phyloP scores from a whole-genome alignment of 164 flowering plant species.

The Umbilicus rupestris region DNA sequence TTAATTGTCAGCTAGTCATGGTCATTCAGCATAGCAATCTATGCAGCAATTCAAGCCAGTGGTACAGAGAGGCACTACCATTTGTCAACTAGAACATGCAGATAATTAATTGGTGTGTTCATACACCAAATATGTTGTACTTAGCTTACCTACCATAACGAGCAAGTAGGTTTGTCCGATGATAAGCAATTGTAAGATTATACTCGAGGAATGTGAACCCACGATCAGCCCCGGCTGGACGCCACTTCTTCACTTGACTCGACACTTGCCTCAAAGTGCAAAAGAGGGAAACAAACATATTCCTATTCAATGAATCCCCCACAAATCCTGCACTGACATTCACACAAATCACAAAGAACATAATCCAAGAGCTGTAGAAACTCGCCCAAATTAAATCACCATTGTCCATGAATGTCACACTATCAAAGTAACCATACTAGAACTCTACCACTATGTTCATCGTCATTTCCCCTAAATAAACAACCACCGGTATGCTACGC shows the following conservation, averaged over 20 bases:
- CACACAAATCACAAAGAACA: conserved; percentile 16
- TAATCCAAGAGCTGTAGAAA: too few relatives aligned
- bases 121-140: background rate
- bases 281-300: conserved; percentile 92
- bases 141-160: conserved; percentile 90
- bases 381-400: too few relatives aligned
- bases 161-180: conserved; percentile 89
- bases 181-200: conserved; percentile 88
- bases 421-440: too few relatives aligned
- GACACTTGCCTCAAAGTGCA: conserved; percentile 61
- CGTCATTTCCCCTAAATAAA: background rate
- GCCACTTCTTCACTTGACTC: conserved; percentile 78
- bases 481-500: too few relatives aligned
- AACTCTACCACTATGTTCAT: background rate
- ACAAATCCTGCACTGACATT: conserved; percentile 84
- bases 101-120: background rate
- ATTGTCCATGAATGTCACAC: too few relatives aligned
- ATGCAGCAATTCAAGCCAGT: too few relatives aligned
- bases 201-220: conserved; percentile 76
- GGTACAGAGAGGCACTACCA: too few relatives aligned
- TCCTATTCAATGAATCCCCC: conserved; percentile 93
- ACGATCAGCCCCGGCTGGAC: conserved; percentile 91
- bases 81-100: background rate
- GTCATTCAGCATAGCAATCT: too few relatives aligned
- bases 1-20: too few relatives aligned